These are phyloP conservation scores for Fusarium buxicola DNA, from an alignment of 2,329 filamentous ascomycete genomes.

Conservation along the genomic window DNA sequence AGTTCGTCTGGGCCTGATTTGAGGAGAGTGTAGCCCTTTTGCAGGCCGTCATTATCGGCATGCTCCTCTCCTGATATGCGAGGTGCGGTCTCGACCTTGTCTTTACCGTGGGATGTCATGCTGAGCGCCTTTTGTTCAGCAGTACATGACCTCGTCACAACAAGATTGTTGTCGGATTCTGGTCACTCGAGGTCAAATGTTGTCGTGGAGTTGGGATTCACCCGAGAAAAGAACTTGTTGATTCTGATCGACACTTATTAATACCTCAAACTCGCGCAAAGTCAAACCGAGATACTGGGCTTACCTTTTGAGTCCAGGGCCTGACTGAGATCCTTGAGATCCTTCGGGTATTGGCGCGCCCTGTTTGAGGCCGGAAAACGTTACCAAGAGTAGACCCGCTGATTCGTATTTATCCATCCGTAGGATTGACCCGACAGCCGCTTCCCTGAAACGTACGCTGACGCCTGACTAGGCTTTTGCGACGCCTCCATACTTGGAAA, in stretches of 20 bases:
- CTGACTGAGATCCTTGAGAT: not conserved
- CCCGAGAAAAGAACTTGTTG: not conserved
- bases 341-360: not conserved
- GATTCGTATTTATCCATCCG: conserved; percentile 7
- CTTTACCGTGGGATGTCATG: not conserved
- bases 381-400: not conserved
- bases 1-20: conserved; percentile 10
- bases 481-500: not conserved
- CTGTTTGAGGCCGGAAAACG: not conserved
- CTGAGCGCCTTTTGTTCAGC: not conserved
- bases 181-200: not conserved
- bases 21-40: not conserved
- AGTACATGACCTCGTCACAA: not conserved
- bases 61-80: not conserved
- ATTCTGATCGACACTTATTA: not conserved
- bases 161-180: not conserved
- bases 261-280: not conserved
- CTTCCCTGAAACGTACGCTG: not conserved
- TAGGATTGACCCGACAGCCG: not conserved
- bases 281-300: conserved; percentile 5
- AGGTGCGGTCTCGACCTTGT: conserved; percentile 1
- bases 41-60: not conserved
- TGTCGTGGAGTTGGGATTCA: not conserved
- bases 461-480: not conserved
- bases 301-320: not conserved